Conservation (phyloP, 2,329 filamentous ascomycete species). For the Beauveria caledonica region DNA sequence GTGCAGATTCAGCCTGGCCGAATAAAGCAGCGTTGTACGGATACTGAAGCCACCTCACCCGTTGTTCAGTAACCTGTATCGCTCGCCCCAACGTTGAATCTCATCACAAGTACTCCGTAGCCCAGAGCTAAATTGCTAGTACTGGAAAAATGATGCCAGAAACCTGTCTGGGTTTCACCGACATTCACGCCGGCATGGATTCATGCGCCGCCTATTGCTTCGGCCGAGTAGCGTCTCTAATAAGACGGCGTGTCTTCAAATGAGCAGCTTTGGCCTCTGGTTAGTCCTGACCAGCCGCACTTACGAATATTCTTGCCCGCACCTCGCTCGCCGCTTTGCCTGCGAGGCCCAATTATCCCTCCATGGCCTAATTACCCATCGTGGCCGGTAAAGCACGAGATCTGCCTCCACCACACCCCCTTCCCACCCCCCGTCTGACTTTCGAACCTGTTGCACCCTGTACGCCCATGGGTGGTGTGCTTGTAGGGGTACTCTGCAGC, state of each 20-base stretch:
- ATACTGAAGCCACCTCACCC: constrained; percentile 1
- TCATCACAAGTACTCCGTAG: neutral
- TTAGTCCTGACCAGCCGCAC: neutral
- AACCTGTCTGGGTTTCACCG: neutral
- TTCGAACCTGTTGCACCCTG: constrained; percentile 3
- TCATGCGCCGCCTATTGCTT: neutral
- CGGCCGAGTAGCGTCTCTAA: neutral
- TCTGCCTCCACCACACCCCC: constrained; percentile 8
- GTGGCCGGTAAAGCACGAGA: constrained; percentile 12
- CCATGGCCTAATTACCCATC: constrained; percentile 11
- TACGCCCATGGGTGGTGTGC: neutral
- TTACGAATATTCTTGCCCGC: neutral
- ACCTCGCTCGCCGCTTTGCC: neutral
- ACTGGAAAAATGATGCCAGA: neutral
- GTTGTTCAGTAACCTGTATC: neutral
- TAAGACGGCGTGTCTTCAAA: neutral
- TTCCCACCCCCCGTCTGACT: constrained; percentile 9
- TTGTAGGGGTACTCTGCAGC: constrained; percentile 7
- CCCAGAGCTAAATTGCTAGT: neutral
- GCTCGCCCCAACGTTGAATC: constrained; percentile 2
- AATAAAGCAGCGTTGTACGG: constrained; percentile 7
- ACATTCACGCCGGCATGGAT: neutral
- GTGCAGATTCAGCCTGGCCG: constrained; percentile 5
- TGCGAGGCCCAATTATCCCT: neutral
- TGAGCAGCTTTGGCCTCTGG: neutral